Evolutionary conservation across 768 basidiomycete genomes (phyloP).

Genomic region (Macrolepiota dolichaula): DNA sequence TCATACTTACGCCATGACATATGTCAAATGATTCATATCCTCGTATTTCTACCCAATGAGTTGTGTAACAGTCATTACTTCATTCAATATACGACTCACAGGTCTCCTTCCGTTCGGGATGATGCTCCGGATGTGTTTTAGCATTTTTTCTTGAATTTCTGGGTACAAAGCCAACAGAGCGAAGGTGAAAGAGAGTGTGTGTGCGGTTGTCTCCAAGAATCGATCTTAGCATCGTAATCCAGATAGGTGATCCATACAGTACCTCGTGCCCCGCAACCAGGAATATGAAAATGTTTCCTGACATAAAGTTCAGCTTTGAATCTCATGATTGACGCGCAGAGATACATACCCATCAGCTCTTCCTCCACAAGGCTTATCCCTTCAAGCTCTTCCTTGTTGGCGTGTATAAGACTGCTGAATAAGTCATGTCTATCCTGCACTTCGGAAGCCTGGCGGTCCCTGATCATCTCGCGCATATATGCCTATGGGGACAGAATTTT

Average conservation of each 20-base stretch:
- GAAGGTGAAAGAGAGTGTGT: constrained; percentile 32
- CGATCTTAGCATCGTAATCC: not conserved
- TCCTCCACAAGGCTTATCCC: constrained; percentile 35
- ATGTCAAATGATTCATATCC: constrained; percentile 35
- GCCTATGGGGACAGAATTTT: constrained; percentile 13
- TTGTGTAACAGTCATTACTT: not conserved
- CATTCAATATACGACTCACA: constrained; percentile 17
- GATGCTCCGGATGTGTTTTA: constrained; percentile 29
- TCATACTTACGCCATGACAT: constrained; percentile 34
- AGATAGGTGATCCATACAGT: not conserved
- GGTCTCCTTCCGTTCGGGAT: constrained; percentile 28
- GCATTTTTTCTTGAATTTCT: constrained; percentile 33
- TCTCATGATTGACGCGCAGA: not conserved
- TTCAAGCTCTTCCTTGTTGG: constrained; percentile 38
- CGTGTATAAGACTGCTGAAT: constrained; percentile 48
- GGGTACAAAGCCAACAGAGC: constrained; percentile 37
- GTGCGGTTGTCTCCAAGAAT: constrained; percentile 27
- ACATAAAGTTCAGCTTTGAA: not conserved
- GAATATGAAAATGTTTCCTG: constrained; percentile 47
- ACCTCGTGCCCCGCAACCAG: constrained; percentile 65
- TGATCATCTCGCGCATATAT: constrained; percentile 55
- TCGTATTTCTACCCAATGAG: constrained; percentile 30
- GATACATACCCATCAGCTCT: constrained; percentile 35
- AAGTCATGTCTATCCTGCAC: constrained; percentile 45
- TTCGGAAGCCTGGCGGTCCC: constrained; percentile 31